These are phyloP conservation scores for Termitomyces sp. DNA, from an alignment of 1,284 basidiomycete genomes.

Conservation along the genomic window DNA sequence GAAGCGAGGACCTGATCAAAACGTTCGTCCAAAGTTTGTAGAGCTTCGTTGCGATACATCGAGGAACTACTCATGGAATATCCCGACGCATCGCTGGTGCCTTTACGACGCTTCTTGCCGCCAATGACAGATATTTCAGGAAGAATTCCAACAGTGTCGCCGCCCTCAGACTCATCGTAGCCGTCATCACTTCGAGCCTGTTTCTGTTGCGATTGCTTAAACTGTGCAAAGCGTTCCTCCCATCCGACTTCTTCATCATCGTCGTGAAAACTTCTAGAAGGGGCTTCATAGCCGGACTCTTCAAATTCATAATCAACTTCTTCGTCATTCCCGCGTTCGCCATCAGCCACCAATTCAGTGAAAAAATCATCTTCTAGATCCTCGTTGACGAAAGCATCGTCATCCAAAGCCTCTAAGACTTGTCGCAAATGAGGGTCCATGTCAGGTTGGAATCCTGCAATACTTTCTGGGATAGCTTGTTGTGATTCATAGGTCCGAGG, in stretches of 20 bases:
- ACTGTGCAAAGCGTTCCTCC: conserved; percentile 74
- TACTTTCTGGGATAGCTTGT: conserved; percentile 74
- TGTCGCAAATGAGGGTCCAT: conserved; percentile 97
- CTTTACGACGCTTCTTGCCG: conserved; percentile 64
- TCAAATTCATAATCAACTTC: conserved; percentile 62
- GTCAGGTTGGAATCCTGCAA: conserved; percentile 89
- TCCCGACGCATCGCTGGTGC: conserved; percentile 79
- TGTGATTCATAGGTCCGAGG: conserved; percentile 73
- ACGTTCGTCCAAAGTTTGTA: conserved; percentile 86
- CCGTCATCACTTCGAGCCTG: conserved; percentile 40
- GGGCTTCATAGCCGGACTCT: conserved; percentile 49
- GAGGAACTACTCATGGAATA: conserved; percentile 97
- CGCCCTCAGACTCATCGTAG: conserved; percentile 62
- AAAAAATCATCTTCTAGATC: conserved; percentile 72
- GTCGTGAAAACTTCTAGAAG: conserved; percentile 21
- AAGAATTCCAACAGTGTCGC: conserved; percentile 74
- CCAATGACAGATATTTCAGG: conserved; percentile 73
- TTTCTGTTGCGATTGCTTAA: conserved; percentile 48
- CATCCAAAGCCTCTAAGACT: conserved; percentile 90
- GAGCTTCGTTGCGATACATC: conserved; percentile 88
- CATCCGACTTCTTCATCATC: conserved; percentile 40
- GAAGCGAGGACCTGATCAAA: conserved; percentile 78
- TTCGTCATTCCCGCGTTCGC: conserved; percentile 56
- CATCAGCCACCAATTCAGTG: conserved; percentile 66
- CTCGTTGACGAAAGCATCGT: conserved; percentile 89